Base-by-base conservation (phyloP, 2,329 filamentous ascomycete genomes). In the Zymoseptoria passerinii region DNA sequence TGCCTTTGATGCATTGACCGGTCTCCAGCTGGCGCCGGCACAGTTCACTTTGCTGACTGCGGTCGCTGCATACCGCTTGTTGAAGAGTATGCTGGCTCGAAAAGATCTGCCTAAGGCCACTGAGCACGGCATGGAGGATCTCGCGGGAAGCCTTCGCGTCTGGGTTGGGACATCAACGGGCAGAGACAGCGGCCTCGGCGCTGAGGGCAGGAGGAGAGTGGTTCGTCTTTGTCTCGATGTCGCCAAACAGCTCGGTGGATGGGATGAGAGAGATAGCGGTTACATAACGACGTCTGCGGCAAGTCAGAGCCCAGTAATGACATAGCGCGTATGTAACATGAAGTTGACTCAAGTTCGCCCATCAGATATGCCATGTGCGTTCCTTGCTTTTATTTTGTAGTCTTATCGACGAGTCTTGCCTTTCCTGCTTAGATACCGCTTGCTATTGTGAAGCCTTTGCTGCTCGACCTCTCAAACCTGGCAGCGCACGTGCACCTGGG, bases 121-220 rank as follows among this genome's bases (percentile, higher is more conserved):
- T 19, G 71, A 70, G 52, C 63, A 67, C 19, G 76, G 76, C 0
- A 67, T 79, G 3, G 77, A 79, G 59, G 70, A 75, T 29, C 65
- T 78, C 23, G 75, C 76, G 4, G 72, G 70, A 55, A 73, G 71
- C 20, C 65, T 80, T 48, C 71, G 77, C 3, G 68, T 77, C 53
- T 80, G 78, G 77, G 68, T 78, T 48, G 77, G 77, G 3, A 76
- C 75, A 28, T 73, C 74, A 19, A 73, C 72, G 4, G 76, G 75
- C 6, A 69, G 71, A 8, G 68, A 68, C 7, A 75, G 71, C 44
- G 76, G 76, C 0, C 55, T 79, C 58, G 70, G 66, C 6, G 69
- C 68, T 27, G 74, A 71, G 56, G 71, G 73, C 3, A 69, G 74
- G 16, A 68, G 67, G 2, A 68, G 67, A 50, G 69, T 79, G 40